Evolutionary conservation across 441 rosid species (phyloP), one percentile per base, ranked within the genome.

Genomic region (Croton setiger): DNA sequence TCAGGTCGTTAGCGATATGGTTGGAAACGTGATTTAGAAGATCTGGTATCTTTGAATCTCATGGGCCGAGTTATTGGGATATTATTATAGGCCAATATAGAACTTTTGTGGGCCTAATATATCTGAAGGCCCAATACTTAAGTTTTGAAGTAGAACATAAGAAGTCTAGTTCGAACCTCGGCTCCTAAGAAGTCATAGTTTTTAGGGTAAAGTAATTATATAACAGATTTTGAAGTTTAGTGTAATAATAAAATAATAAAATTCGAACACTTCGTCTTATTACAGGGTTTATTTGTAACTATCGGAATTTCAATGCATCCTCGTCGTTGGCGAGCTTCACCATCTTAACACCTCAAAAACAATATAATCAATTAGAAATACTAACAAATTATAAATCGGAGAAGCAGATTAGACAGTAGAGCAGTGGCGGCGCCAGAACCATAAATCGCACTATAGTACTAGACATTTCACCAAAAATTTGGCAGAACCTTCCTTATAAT

Each of bases 251-350:
- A n/a, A n/a, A n/a, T n/a, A n/a, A n/a, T n/a, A n/a, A n/a, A n/a
- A n/a, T n/a, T n/a, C n/a, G n/a, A n/a, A n/a, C 56, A 10, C 18
- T 1, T 20, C 9, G 13, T 11, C 21, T 2, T 11, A 15, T 21
- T 23, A 21, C 4, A 21, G 8, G 58, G 58, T 15, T 35, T 35
- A 7, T 35, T 14, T 54, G 23, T 1, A 23, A 33, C 58, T 0
- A 54, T 4, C 35, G 35, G 58, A 54, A 33, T 10, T 54, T 21
- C 35, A 4, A 9, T 54, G 58, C 35, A 20, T 59, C 67, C 51
- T 59, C 62, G 49, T 66, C 66, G 54, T 37, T 52, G 49, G 65
- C n/a, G 58, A 55, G 6, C n/a, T 7, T 62, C 36, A 44, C 51
- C 45, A 37, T 14, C 56, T 17, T 4, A 21, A 60, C 4, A 2